A percentile compares a stretch with the other conserved stretches of the same genome.
phyloP scores from a whole-genome alignment of 2,329 filamentous ascomycete genomes.

The Aspergillus ochraceoroseus region DNA sequence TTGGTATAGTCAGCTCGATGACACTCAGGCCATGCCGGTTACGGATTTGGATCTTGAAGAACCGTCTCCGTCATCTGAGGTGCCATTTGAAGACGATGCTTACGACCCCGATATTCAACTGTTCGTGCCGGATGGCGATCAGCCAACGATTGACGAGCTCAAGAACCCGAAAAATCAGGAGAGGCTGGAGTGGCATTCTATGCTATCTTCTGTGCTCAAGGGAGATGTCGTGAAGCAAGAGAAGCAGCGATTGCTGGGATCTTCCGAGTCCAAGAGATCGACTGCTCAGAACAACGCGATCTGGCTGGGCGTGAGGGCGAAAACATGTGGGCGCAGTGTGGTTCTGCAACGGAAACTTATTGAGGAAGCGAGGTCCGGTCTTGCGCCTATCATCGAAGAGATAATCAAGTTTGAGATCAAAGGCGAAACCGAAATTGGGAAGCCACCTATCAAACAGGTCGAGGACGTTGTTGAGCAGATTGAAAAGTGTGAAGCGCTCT shows the following conservation, averaged over 20 bases:
- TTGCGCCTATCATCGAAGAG: slow-evolving; percentile 74
- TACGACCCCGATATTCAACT: slow-evolving; percentile 90
- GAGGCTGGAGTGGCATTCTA: slow-evolving; percentile 93
- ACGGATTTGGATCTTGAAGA: slow-evolving; percentile 82
- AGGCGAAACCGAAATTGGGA: slow-evolving; percentile 85
- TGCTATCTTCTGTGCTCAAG: slow-evolving; percentile 91
- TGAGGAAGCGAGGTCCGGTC: slow-evolving; percentile 70
- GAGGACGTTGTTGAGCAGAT: slow-evolving; percentile 85
- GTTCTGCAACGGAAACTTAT: slow-evolving; percentile 81
- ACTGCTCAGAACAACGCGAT: slow-evolving; percentile 65
- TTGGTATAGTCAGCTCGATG: slow-evolving; percentile 59
- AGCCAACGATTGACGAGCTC: slow-evolving; percentile 83
- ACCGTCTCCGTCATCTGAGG: slow-evolving; percentile 80
- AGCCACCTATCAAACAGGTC: slow-evolving; percentile 81
- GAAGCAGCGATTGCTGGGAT: slow-evolving; percentile 88
- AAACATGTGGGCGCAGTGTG: slow-evolving; percentile 74
- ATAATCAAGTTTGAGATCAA: slow-evolving; percentile 93
- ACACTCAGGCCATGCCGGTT: slow-evolving; percentile 65
- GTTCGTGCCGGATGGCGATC: slow-evolving; percentile 84
- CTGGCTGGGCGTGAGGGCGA: slow-evolving; percentile 83
- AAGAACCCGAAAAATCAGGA: slow-evolving; percentile 84
- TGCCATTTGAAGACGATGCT: slow-evolving; percentile 72
- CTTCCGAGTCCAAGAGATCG: slow-evolving; percentile 66
- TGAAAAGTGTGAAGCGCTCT: slow-evolving; percentile 79
- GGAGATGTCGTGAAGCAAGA: slow-evolving; percentile 97